These are phyloP conservation scores for Vitis hybrid DNA, from an alignment of 177 flowering plant species.

Conservation along the genomic window DNA sequence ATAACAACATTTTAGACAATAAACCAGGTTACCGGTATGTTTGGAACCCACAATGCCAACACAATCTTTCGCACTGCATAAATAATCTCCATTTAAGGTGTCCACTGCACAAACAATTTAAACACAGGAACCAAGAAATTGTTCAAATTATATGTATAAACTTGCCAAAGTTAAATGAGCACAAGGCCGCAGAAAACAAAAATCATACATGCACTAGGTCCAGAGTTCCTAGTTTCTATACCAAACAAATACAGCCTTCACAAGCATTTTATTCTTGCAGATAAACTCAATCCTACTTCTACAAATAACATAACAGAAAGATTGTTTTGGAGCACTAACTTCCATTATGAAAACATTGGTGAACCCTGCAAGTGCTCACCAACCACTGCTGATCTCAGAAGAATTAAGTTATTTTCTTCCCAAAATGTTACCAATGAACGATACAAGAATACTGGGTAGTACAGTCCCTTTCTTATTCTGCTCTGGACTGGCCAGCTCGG, in stretches of 20 bases:
- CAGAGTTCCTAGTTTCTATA: slow-evolving; percentile 8
- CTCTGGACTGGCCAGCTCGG: slow-evolving; percentile 78
- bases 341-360: not conserved
- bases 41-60: too few species aligned
- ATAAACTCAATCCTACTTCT: slow-evolving; percentile 17
- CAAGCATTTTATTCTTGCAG: slow-evolving; percentile 25
- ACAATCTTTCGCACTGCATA: too few species aligned
- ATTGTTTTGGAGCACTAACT: slow-evolving; percentile 1
- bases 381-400: slow-evolving; percentile 8
- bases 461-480: slow-evolving; percentile 23
- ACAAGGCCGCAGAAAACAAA: not conserved
- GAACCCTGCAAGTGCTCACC: slow-evolving; percentile 12
- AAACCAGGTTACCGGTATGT: too few species aligned
- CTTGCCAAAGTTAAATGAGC: not conserved
- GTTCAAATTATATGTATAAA: not conserved
- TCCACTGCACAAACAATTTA: not conserved
- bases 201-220: slow-evolving; percentile 17
- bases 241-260: slow-evolving; percentile 9
- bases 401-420: not conserved
- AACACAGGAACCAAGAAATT: too few species aligned
- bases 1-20: too few species aligned
- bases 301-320: slow-evolving; percentile 11
- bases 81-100: too few species aligned
- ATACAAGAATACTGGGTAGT: slow-evolving; percentile 19
- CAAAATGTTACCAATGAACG: not conserved